Percentiles rank a stretch among this genome's conserved stretches.
These are phyloP conservation scores for Diplodia intermedia DNA, from an alignment of 2,329 filamentous ascomycete species.

Conservation along the genomic window DNA sequence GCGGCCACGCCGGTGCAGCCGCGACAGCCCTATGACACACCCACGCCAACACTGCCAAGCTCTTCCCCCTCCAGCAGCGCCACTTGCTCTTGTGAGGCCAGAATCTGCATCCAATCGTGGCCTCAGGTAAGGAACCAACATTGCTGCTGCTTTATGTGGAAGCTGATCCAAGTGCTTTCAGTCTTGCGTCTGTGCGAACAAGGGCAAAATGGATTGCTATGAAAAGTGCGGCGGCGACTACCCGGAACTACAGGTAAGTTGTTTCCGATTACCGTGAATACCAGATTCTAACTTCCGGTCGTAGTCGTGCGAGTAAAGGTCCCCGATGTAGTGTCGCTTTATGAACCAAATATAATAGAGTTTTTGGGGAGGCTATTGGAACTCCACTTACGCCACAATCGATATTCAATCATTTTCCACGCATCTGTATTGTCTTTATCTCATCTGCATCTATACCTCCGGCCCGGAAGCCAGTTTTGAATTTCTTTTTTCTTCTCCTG, in stretches of 20 bases:
- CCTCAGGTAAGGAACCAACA: conserved; percentile 11
- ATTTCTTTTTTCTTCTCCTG: background rate
- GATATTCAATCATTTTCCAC: background rate
- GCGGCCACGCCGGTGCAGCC: conserved; percentile 12
- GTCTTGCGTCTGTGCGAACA: conserved; percentile 30
- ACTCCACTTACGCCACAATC: background rate
- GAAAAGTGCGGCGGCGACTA: conserved; percentile 32
- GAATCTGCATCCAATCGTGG: conserved; percentile 30
- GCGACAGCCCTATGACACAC: background rate
- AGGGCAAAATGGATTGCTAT: conserved; percentile 30
- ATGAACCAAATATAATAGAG: conserved; percentile 3
- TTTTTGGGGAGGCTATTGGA: background rate
- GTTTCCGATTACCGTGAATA: too few species aligned
- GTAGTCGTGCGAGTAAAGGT: conserved; percentile 17
- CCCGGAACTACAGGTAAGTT: conserved; percentile 25
- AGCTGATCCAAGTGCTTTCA: background rate
- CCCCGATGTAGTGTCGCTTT: background rate
- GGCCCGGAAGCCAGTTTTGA: background rate
- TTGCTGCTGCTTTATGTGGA: background rate
- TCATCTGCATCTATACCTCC: conserved; percentile 3
- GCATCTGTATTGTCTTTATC: background rate
- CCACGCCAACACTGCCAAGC: conserved; percentile 9
- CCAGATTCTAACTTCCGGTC: background rate
- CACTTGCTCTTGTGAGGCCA: conserved; percentile 30
- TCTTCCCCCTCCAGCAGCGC: conserved; percentile 11